Evolutionary conservation across 345 rosid species (phyloP), one percentile per base, ranked within the genome.

Genomic region (Lepidium didymum): DNA sequence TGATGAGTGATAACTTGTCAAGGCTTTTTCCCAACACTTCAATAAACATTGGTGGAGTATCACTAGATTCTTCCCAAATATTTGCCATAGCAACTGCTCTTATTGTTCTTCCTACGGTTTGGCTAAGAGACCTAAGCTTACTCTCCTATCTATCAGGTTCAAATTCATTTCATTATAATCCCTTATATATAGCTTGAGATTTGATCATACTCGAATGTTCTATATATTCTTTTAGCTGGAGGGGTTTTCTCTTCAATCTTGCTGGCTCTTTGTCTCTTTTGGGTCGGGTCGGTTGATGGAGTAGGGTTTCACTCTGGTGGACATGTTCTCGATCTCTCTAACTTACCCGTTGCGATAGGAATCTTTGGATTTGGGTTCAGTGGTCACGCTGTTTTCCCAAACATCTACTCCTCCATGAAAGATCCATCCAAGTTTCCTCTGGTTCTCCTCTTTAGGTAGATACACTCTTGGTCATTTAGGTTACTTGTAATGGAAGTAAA

Each of bases 71-170:
- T 31, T 81, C 78, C 15, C 85, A 81, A 56, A 41, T 81, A 10
- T 85, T 86, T 70, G 76, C 85, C 15, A 50, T 88, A 13, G 7
- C 64, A 44, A 59, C 86, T 6, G 77, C 86, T 55, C 67, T 86
- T n/a, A 13, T 85, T 56, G 78, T 85, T 79, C 94, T 90, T 81
- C 98, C 97, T 25, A 83, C 96, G 3, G 89, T 85, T 63, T 93
- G 92, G 96, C 90, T 88, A 21, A 85, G 79, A 73, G 87, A 93
- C 67, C 87, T 93, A 21, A 81, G 84, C 62, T 72, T 87, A 60
- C 83, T 88, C 62, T 82, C 96, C 14, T 90, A 90, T 74, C 81
- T 93, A 60, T 90, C 96, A 84, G 91, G 97, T 88, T 72, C 46
- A 12, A 54, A 43, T 70, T 8, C 0, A 7, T 3, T 19, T 14